A percentile compares a stretch with the other conserved stretches of the same genome.
Evolutionary conservation across 208 protist genomes (phyloP).

Genomic region (Phytomonas sp.): DNA sequence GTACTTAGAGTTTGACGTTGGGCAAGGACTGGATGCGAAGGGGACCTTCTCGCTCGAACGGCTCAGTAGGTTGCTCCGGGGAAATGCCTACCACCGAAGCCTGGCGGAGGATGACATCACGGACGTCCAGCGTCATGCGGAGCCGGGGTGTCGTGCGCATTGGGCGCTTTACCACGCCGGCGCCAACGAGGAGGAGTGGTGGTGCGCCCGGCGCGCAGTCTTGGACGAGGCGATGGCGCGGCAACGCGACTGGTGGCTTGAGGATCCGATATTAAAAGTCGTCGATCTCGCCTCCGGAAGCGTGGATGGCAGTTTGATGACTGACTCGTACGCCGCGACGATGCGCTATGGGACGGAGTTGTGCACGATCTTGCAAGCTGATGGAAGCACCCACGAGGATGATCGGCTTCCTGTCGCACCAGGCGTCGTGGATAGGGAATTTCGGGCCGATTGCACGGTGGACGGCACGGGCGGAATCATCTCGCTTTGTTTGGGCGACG

Average conservation of each 20-base stretch:
- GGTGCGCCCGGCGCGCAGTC: slow-evolving; percentile 41
- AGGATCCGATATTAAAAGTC: slow-evolving; percentile 70
- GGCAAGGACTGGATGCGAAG: slow-evolving; percentile 53
- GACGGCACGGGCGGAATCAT: slow-evolving; percentile 65
- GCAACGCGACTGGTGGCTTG: slow-evolving; percentile 79
- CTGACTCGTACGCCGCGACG: slow-evolving; percentile 28
- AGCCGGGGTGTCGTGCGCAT: slow-evolving; percentile 48
- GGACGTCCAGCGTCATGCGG: slow-evolving; percentile 35
- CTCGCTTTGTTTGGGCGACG: slow-evolving; percentile 11
- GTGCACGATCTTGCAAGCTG: slow-evolving; percentile 42
- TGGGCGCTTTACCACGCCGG: slow-evolving; percentile 75
- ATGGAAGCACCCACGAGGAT: slow-evolving; percentile 23
- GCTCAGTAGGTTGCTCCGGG: slow-evolving; percentile 33
- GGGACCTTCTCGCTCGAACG: slow-evolving; percentile 41
- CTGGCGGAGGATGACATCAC: slow-evolving; percentile 45
- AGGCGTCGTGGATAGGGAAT: background rate
- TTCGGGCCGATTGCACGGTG: slow-evolving; percentile 48
- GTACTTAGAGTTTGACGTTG: slow-evolving; percentile 62
- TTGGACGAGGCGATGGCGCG: slow-evolving; percentile 43
- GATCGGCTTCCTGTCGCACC: slow-evolving; percentile 15
- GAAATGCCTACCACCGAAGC: slow-evolving; percentile 35
- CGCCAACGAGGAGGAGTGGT: slow-evolving; percentile 73
- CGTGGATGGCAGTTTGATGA: slow-evolving; percentile 14
- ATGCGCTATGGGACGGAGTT: slow-evolving; percentile 66
- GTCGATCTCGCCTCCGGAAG: slow-evolving; percentile 33